phyloP scores from a whole-genome alignment of 2,329 filamentous ascomycete species.

The Botryotinia calthae region DNA sequence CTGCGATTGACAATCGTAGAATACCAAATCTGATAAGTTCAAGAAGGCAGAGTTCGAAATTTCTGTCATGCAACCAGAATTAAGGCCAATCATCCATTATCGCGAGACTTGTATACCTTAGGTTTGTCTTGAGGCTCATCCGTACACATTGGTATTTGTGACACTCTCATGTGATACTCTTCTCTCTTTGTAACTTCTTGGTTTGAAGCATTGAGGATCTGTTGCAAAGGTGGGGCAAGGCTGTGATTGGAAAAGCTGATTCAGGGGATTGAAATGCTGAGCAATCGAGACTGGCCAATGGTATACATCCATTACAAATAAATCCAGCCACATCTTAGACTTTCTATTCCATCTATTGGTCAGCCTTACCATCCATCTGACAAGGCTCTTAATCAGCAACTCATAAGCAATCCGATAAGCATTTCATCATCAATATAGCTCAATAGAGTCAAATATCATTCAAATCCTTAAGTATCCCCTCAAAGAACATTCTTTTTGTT shows the following conservation, averaged over 20 bases:
- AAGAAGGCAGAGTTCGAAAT: neutral
- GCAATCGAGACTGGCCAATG: neutral
- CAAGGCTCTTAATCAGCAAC: constrained; percentile 14
- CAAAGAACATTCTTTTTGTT: constrained; percentile 8
- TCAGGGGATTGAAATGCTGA: neutral
- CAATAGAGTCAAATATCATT: neutral
- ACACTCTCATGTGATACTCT: too few species aligned
- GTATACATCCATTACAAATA: neutral
- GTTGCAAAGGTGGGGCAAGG: neutral
- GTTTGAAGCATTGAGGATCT: too few species aligned
- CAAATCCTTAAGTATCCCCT: neutral
- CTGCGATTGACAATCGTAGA: constrained; percentile 24
- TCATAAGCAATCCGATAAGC: constrained; percentile 22
- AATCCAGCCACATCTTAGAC: neutral
- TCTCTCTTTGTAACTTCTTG: too few species aligned
- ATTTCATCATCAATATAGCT: constrained; percentile 14
- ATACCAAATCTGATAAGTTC: neutral
- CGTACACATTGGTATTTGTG: too few species aligned
- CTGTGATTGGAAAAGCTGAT: neutral
- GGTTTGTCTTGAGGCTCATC: too few species aligned
- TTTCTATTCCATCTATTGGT: neutral
- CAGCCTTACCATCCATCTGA: neutral
- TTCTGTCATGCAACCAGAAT: too few species aligned
- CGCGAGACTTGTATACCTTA: too few species aligned
- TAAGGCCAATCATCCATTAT: too few species aligned